Evolutionary conservation across 106 monocot genomes (phyloP).

Genomic region (Dendrobium huoshanense): DNA sequence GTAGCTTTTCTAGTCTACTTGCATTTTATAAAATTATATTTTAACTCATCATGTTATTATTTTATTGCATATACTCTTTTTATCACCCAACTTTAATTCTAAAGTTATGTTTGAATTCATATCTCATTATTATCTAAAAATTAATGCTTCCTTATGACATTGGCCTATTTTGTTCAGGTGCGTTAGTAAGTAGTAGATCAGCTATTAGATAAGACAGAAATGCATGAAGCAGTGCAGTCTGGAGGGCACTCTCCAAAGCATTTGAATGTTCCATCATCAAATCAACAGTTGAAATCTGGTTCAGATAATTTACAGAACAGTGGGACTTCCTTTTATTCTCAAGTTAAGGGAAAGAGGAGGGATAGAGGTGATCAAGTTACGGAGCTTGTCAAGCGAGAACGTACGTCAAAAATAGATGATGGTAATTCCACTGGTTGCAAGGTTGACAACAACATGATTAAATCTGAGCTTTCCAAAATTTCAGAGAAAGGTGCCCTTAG

Average conservation of each 20-base stretch:
- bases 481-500: slow-evolving; percentile 47
- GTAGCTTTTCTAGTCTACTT: not conserved
- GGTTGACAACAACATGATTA: slow-evolving; percentile 30
- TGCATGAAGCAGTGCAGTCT: slow-evolving; percentile 70
- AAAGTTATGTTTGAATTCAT: not conserved
- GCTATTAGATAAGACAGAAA: slow-evolving; percentile 56
- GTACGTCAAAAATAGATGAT: slow-evolving; percentile 34
- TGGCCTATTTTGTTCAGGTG: slow-evolving; percentile 25
- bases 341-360: slow-evolving; percentile 38
- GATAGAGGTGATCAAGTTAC: slow-evolving; percentile 33
- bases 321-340: slow-evolving; percentile 24
- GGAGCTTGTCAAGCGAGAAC: slow-evolving; percentile 49
- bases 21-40: not conserved
- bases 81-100: not conserved
- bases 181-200: slow-evolving; percentile 48
- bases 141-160: not conserved
- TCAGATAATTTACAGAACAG: slow-evolving; percentile 47
- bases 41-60: not conserved
- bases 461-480: slow-evolving; percentile 61
- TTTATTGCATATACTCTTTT: not conserved
- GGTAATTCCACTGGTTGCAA: slow-evolving; percentile 23
- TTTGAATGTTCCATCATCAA: slow-evolving; percentile 27
- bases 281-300: slow-evolving; percentile 47
- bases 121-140: not conserved
- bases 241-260: slow-evolving; percentile 64